Evolutionary conservation across 768 basidiomycete species (phyloP).

Genomic region (Kwoniella sp.): DNA sequence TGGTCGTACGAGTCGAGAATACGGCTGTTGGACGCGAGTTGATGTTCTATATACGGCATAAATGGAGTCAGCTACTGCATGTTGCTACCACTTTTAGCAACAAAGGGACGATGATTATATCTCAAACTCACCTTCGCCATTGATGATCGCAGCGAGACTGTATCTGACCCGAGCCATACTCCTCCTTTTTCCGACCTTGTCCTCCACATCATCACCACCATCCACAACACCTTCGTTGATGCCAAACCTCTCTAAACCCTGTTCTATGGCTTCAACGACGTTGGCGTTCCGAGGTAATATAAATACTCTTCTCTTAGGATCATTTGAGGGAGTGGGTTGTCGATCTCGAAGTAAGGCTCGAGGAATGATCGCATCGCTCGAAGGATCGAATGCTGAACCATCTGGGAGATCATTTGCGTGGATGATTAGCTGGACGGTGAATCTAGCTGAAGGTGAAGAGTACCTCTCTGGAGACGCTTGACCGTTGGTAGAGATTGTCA

Average conservation of each 20-base stretch:
- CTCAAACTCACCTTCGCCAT: conserved; percentile 70
- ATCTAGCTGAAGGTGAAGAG: conserved; percentile 74
- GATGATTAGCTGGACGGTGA: conserved; percentile 82
- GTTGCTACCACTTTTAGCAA: too few species aligned
- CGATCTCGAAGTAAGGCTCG: conserved; percentile 69
- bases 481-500: conserved; percentile 34
- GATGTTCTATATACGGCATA: conserved; percentile 70
- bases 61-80: too few species aligned
- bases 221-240: conserved; percentile 97
- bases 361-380: conserved; percentile 91
- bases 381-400: conserved; percentile 89
- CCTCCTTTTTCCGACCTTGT: conserved; percentile 78
- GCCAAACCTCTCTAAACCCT: conserved; percentile 88
- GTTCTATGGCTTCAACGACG: conserved; percentile 93
- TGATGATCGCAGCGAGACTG: conserved; percentile 65
- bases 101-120: too few species aligned
- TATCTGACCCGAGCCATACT: conserved; percentile 80
- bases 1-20: conserved; percentile 78
- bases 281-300: conserved; percentile 92
- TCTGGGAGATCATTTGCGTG: conserved; percentile 90
- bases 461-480: conserved; percentile 46
- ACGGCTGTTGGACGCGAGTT: conserved; percentile 76
- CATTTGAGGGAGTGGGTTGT: conserved; percentile 46
- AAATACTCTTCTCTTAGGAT: conserved; percentile 62
- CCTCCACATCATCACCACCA: conserved; percentile 96